Evolutionary conservation across 2,329 filamentous ascomycete genomes (phyloP).

Genomic region (Aspergillus quadricinctus): DNA sequence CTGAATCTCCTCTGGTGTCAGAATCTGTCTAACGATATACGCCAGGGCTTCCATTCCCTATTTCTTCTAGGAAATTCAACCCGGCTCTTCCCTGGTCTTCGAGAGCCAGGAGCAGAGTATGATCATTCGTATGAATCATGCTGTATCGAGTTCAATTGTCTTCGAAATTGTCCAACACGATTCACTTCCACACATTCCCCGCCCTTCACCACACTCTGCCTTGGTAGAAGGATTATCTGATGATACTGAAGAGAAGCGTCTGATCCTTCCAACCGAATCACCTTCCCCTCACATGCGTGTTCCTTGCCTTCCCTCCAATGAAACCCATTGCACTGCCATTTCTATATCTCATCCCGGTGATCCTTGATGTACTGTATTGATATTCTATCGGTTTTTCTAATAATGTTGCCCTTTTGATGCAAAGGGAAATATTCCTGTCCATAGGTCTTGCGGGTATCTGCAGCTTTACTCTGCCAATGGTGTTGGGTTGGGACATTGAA

Average conservation of each 20-base stretch:
- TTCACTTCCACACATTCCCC: neutral
- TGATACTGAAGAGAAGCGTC: neutral
- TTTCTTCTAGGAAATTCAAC: constrained; percentile 36
- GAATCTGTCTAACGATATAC: constrained; percentile 15
- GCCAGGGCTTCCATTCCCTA: constrained; percentile 45
- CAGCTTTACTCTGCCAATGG: constrained; percentile 9
- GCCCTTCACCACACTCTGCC: neutral
- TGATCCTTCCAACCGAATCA: neutral
- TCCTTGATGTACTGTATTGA: constrained; percentile 22
- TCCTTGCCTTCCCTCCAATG: neutral
- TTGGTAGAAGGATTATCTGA: neutral
- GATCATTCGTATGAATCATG: neutral
- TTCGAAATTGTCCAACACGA: neutral
- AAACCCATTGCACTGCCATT: neutral
- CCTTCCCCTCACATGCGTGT: constrained; percentile 2
- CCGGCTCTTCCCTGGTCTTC: neutral
- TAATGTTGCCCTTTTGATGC: constrained; percentile 11
- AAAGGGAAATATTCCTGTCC: constrained; percentile 8
- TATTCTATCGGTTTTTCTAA: constrained; percentile 16
- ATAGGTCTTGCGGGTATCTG: constrained; percentile 5
- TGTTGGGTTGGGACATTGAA: constrained; percentile 15
- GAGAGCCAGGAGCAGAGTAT: neutral
- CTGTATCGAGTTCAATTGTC: neutral
- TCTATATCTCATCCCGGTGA: constrained; percentile 7
- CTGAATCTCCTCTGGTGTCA: neutral